Evolutionary conservation across 768 basidiomycete species (phyloP).

Genomic region (Lyophyllum shimeji): DNA sequence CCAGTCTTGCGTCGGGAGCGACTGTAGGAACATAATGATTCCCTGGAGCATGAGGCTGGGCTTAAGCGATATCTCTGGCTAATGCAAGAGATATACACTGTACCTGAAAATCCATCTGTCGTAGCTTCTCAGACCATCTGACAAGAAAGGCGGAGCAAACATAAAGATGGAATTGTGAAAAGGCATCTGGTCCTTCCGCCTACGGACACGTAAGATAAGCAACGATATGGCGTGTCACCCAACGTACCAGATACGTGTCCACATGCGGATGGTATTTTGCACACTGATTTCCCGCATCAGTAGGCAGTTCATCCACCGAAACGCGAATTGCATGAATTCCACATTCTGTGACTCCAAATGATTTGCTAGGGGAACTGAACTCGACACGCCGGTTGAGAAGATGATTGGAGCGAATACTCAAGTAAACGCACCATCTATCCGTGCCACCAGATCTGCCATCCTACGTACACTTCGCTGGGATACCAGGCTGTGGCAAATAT

Average conservation of each 20-base stretch:
- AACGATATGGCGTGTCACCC: neutral
- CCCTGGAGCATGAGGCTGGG: conserved; percentile 50
- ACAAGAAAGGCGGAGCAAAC: conserved; percentile 98
- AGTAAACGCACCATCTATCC: conserved; percentile 71
- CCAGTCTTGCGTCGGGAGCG: conserved; percentile 91
- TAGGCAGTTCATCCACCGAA: conserved; percentile 99
- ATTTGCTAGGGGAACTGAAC: conserved; percentile 74
- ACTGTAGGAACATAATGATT: conserved; percentile 98
- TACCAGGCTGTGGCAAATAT: conserved; percentile 96
- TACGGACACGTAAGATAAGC: conserved; percentile 28
- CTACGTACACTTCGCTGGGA: conserved; percentile 89
- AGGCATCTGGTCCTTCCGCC: conserved; percentile 97
- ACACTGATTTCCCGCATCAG: conserved; percentile 98
- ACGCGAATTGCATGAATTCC: conserved; percentile 99
- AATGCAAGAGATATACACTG: conserved; percentile 19
- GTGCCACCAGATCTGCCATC: conserved; percentile 90
- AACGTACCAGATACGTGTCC: conserved; percentile 94
- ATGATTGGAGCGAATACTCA: neutral
- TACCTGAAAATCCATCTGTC: conserved; percentile 98
- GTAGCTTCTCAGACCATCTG: conserved; percentile 90
- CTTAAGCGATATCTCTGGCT: conserved; percentile 2
- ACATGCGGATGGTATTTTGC: conserved; percentile 96
- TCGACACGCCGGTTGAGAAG: conserved; percentile 3
- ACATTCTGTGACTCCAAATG: conserved; percentile 91
- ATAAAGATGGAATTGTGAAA: conserved; percentile 98